Percentiles rank a stretch among this genome's conserved stretches.
These are phyloP conservation scores for Phytomonas serpens DNA, from an alignment of 208 protist species.

Conservation along the genomic window DNA sequence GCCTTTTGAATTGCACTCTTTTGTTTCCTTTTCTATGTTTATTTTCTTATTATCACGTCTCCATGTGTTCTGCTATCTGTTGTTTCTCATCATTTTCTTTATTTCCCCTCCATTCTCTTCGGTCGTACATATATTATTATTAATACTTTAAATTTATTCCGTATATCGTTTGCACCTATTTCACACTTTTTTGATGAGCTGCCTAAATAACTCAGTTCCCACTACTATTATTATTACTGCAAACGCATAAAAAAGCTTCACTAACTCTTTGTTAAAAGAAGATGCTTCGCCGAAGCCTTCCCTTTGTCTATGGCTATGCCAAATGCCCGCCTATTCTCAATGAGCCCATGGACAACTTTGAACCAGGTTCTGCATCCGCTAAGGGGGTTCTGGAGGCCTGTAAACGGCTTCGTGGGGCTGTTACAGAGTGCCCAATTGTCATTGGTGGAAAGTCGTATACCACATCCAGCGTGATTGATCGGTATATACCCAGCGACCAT, in stretches of 20 bases:
- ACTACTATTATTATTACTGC: background rate
- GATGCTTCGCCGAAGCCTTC: conserved; percentile 74
- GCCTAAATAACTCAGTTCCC: background rate
- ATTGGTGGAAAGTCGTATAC: conserved; percentile 85
- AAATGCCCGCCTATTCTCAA: conserved; percentile 69
- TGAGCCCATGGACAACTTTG: conserved; percentile 85
- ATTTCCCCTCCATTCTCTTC: background rate
- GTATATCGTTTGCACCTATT: background rate
- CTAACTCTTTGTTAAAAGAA: conserved; percentile 6
- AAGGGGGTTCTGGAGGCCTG: conserved; percentile 57
- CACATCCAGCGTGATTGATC: conserved; percentile 56
- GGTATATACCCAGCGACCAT: conserved; percentile 77
- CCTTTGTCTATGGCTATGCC: conserved; percentile 42
- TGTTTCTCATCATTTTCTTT: background rate
- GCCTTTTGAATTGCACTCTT: background rate
- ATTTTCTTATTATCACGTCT: background rate
- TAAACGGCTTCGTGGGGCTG: conserved; percentile 33
- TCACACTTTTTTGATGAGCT: background rate
- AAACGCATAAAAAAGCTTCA: conserved; percentile 5
- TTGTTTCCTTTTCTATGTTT: conserved; percentile 7
- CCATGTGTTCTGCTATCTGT: background rate
- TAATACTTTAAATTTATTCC: background rate
- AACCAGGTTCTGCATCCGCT: conserved; percentile 59
- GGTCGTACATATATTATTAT: background rate
- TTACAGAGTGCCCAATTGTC: conserved; percentile 84